These are phyloP conservation scores for Daphne laureola DNA, from an alignment of 441 rosid species.

Conservation along the genomic window DNA sequence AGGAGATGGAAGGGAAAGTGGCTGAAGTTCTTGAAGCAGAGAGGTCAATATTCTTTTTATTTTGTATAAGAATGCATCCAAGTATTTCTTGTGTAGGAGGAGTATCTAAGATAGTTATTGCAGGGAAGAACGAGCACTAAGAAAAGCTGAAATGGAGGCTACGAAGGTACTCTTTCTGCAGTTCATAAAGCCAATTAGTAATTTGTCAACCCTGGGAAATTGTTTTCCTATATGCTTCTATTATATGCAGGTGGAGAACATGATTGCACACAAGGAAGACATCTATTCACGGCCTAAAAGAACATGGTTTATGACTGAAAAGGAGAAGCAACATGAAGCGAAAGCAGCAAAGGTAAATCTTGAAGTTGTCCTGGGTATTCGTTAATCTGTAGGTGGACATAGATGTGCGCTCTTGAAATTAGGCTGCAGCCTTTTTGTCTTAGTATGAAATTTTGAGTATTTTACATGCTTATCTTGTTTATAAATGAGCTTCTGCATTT, in stretches of 20 bases:
- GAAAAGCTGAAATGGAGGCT: constrained; percentile 97
- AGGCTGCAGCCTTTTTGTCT: no score
- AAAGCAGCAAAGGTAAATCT: constrained; percentile 59
- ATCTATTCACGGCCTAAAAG: constrained; percentile 85
- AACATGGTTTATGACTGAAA: constrained; percentile 91
- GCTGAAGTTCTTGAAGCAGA: constrained; percentile 69
- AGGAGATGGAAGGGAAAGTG: constrained; percentile 81
- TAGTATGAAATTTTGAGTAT: no score
- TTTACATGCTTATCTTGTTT: no score
- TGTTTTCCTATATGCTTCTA: neutral
- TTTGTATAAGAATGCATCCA: neutral
- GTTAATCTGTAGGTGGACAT: neutral
- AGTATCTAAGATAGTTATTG: constrained; percentile 16
- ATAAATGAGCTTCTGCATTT: no score
- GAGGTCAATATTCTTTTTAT: constrained; percentile 44
- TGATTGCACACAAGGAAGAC: constrained; percentile 81
- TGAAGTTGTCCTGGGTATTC: neutral
- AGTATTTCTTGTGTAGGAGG: constrained; percentile 4
- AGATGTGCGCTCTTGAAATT: no score
- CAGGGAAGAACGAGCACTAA: constrained; percentile 84
- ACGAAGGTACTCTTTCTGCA: constrained; percentile 57
- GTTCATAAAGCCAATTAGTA: neutral
- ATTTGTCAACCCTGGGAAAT: no score
- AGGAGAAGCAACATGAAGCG: constrained; percentile 75
- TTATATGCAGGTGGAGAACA: constrained; percentile 76